Evolutionary conservation across 495 filamentous ascomycete species (phyloP), one percentile per base, ranked within the genome.

Genomic region (Poronia punctata): DNA sequence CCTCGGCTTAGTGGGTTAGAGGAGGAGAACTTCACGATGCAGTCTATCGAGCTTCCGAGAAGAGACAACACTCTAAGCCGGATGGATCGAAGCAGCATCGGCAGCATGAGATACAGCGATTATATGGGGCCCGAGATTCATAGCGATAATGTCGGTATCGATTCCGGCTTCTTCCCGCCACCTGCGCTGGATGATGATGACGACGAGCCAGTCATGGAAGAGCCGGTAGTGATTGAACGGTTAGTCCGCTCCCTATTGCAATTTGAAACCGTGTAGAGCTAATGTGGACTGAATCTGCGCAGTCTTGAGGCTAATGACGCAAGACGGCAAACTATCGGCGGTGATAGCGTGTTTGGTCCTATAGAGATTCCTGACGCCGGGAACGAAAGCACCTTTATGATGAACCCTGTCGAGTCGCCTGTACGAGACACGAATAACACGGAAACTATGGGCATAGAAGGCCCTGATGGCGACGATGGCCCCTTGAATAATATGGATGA

Each of bases 11-110:
- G 78, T 25, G 70, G 74, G 5, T 60, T 85, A 25, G 83, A 83
- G 20, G 80, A 84, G 21, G 81, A 83, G 22, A 78, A 85, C 46
- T 69, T 75, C 24, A 88, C 84, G 1, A 66, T 75, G 33, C 70
- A 68, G 42, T 84, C 82, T 15, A 71, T 89, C 22, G 86, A 90
- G 59, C 66, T 83, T 31, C 74, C 80, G 7, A 67, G 82, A 36
- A 65, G 82, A 33, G 78, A 84, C 45, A 64, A 70, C 35, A 67
- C 61, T 23, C 45, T 76, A 9, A 71, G 71, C 8, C 66, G 50
- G 11, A 22, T 51, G 23, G 50, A 53, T 30, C 44, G 74, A 57
- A 72, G 75, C 46, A 79, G 75, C 47, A 69, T 71, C 45, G 72
- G 69, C 7, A 75, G 66, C 37, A 61, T 66, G 32, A 60, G 78